These are phyloP conservation scores for Fusarium coffeatum DNA, from an alignment of 2,329 filamentous ascomycete genomes.

Conservation along the genomic window DNA sequence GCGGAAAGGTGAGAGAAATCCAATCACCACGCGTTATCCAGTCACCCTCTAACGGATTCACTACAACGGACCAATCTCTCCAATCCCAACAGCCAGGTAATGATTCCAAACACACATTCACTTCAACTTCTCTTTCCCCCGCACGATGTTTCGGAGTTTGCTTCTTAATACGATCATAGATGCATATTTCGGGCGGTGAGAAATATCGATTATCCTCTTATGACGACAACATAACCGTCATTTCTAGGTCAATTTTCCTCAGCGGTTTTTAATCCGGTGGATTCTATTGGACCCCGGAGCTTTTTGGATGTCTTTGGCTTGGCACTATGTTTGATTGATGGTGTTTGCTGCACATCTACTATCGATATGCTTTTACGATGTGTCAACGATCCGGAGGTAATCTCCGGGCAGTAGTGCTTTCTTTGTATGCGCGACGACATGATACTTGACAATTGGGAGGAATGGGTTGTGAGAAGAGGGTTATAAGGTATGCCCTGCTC, in stretches of 20 bases:
- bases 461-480: not conserved
- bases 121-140: too few relatives aligned
- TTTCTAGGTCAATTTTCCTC: not conserved
- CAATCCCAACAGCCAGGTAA: not conserved
- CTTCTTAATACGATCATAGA: not conserved
- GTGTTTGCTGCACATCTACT: not conserved
- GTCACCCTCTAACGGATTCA: too few relatives aligned
- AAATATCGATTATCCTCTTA: not conserved
- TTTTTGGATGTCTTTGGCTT: not conserved
- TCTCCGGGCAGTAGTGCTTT: not conserved
- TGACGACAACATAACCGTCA: slow-evolving; percentile 7
- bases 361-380: not conserved
- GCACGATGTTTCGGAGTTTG: too few relatives aligned
- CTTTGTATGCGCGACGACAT: not conserved
- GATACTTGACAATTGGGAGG: not conserved
- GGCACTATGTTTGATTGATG: not conserved
- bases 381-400: slow-evolving; percentile 1
- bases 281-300: not conserved
- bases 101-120: not conserved
- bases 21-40: not conserved
- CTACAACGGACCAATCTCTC: not conserved
- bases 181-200: not conserved
- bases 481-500: not conserved
- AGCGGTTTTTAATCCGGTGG: not conserved
- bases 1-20: not conserved